A percentile compares a stretch with the other conserved stretches of the same genome.
These are phyloP conservation scores for Fusarium siculi DNA, from an alignment of 2,329 filamentous ascomycete species.

Conservation along the genomic window DNA sequence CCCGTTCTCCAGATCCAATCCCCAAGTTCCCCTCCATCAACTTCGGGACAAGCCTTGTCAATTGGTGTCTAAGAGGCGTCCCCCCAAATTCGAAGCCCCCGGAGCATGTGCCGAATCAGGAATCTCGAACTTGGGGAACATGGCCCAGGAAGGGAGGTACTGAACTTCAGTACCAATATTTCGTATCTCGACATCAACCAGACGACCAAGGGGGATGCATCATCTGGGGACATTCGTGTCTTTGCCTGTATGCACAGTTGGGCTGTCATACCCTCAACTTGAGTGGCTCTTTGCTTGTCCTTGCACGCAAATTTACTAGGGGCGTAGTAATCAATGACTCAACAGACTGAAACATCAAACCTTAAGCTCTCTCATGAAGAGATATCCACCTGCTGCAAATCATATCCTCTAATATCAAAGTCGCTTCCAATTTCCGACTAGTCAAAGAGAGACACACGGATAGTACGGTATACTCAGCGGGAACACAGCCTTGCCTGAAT, in stretches of 20 bases:
- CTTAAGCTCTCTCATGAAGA: background rate
- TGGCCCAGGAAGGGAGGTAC: background rate
- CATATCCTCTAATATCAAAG: conserved; percentile 5
- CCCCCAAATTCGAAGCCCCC: conserved; percentile 12
- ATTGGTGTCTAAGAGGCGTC: conserved; percentile 11
- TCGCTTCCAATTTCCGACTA: conserved; percentile 19
- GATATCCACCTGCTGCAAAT: conserved; percentile 11
- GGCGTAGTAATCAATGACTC: background rate
- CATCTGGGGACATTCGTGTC: background rate
- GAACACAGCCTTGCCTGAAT: conserved; percentile 9
- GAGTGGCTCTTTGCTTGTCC: conserved; percentile 18
- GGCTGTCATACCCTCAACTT: conserved; percentile 11
- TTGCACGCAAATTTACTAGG: conserved; percentile 8
- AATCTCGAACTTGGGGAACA: conserved; percentile 19
- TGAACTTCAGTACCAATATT: background rate
- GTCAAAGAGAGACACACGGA: background rate
- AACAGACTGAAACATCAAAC: conserved; percentile 14
- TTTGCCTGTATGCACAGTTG: background rate
- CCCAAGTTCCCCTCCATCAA: conserved; percentile 19
- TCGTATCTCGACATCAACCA: background rate
- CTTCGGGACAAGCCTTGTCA: conserved; percentile 34
- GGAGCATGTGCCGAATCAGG: conserved; percentile 35
- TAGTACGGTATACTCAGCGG: background rate
- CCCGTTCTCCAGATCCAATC: conserved; percentile 34
- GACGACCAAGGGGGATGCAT: background rate